Conservation (phyloP, 2,329 filamentous ascomycete species). For the Calonectria ilicicola region DNA sequence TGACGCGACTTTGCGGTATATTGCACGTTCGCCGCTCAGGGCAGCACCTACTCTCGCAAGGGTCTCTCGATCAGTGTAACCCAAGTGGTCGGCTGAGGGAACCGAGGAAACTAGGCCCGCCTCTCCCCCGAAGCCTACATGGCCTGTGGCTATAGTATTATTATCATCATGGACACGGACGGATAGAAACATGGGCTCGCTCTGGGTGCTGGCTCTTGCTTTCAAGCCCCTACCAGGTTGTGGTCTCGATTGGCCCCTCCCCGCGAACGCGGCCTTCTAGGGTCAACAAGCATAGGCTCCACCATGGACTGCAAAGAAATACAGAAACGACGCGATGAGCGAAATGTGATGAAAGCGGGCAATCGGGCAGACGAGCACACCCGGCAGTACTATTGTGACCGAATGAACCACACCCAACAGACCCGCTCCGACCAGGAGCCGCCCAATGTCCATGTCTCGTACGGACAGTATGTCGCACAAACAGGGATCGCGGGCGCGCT, state of each 20-base stretch:
- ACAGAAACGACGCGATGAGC: background rate
- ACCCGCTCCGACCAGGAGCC: constrained; percentile 5
- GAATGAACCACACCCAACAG: constrained; percentile 20
- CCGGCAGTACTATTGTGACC: constrained; percentile 15
- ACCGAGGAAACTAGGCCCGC: constrained; percentile 43
- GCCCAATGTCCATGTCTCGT: constrained; percentile 17
- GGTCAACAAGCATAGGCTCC: constrained; percentile 11
- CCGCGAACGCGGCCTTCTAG: constrained; percentile 20
- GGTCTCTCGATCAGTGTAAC: constrained; percentile 39
- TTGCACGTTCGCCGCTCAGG: constrained; percentile 30
- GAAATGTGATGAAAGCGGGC: constrained; percentile 12
- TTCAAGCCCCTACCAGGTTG: constrained; percentile 12
- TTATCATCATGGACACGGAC: constrained; percentile 12
- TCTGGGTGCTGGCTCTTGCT: constrained; percentile 9
- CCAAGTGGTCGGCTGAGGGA: constrained; percentile 37
- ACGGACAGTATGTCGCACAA: constrained; percentile 25
- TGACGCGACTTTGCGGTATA: constrained; percentile 38
- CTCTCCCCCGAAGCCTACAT: constrained; percentile 34
- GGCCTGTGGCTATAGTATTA: constrained; percentile 24
- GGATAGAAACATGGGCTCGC: constrained; percentile 12
- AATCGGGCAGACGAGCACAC: background rate
- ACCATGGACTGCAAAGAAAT: constrained; percentile 6
- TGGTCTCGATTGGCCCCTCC: constrained; percentile 12
- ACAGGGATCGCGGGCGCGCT: constrained; percentile 30
- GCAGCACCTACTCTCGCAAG: constrained; percentile 29